Percentiles rank a stretch among this genome's conserved stretches.
Conservation (phyloP, 257 asterid genomes). For the Solanum dulcamara region DNA sequence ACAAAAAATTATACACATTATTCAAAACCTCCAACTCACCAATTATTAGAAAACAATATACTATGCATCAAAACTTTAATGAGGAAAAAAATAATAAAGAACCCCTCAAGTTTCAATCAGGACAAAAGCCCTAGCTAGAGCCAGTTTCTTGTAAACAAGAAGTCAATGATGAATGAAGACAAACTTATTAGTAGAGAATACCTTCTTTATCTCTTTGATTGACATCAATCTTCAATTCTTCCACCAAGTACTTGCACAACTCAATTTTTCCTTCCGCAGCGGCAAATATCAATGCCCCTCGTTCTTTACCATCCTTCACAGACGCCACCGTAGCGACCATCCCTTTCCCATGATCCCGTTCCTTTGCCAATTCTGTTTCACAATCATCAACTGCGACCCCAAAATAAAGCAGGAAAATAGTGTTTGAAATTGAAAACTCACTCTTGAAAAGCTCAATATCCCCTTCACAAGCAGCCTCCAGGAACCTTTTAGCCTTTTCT, state of each 20-base stretch:
- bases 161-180: background rate
- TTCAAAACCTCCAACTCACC: background rate
- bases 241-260: slow-evolving; percentile 74
- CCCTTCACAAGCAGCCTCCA: slow-evolving; percentile 69
- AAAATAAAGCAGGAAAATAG: background rate
- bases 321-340: slow-evolving; percentile 47
- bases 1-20: background rate
- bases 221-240: slow-evolving; percentile 75
- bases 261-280: slow-evolving; percentile 85
- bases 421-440: slow-evolving; percentile 10
- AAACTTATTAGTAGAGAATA: background rate
- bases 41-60: background rate
- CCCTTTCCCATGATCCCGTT: slow-evolving; percentile 79
- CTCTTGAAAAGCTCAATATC: slow-evolving; percentile 53
- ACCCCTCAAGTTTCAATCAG: background rate
- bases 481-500: slow-evolving; percentile 44
- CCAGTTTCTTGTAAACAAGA: background rate
- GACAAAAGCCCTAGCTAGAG: background rate
- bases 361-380: slow-evolving; percentile 38
- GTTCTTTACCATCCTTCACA: slow-evolving; percentile 79
- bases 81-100: background rate
- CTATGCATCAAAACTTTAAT: background rate
- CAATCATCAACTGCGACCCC: background rate
- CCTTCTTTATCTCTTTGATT: slow-evolving; percentile 78
- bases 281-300: slow-evolving; percentile 88